phyloP scores from a whole-genome alignment of 1,284 basidiomycete genomes.

The Trichosporon sp. region DNA sequence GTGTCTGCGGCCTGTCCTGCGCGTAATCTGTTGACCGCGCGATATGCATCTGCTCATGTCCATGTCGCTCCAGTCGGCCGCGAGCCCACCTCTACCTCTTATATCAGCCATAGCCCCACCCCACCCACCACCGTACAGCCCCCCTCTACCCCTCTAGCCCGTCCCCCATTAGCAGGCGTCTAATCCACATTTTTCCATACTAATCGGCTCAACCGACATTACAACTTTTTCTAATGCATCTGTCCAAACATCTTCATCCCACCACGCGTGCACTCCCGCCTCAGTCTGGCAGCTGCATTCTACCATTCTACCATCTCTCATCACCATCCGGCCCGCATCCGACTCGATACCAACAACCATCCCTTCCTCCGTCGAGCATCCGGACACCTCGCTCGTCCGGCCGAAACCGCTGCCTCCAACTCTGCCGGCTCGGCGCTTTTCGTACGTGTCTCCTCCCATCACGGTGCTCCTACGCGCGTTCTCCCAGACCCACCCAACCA shows the following conservation, averaged over 20 bases:
- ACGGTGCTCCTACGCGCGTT: not conserved
- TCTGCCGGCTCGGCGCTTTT: not conserved
- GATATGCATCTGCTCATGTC: not conserved
- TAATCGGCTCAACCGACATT: not conserved
- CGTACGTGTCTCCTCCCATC: slow-evolving; percentile 1
- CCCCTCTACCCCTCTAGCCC: too few relatives aligned
- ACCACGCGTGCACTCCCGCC: slow-evolving; percentile 2
- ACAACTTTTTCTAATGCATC: not conserved
- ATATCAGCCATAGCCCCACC: not conserved
- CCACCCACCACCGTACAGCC: not conserved
- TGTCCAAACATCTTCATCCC: not conserved
- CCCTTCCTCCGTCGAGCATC: not conserved
- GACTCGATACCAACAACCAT: not conserved
- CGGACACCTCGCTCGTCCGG: not conserved
- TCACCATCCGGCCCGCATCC: slow-evolving; percentile 1
- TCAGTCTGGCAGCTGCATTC: not conserved
- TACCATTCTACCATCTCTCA: slow-evolving; percentile 3
- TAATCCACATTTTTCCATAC: not conserved
- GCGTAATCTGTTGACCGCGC: not conserved
- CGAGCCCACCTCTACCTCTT: not conserved
- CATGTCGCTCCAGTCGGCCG: not conserved
- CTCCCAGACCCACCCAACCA: not conserved
- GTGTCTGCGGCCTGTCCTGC: not conserved
- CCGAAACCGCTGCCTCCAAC: not conserved
- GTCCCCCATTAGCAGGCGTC: not conserved